phyloP scores from a whole-genome alignment of 495 filamentous ascomycete genomes.

The Neurospora sp. region DNA sequence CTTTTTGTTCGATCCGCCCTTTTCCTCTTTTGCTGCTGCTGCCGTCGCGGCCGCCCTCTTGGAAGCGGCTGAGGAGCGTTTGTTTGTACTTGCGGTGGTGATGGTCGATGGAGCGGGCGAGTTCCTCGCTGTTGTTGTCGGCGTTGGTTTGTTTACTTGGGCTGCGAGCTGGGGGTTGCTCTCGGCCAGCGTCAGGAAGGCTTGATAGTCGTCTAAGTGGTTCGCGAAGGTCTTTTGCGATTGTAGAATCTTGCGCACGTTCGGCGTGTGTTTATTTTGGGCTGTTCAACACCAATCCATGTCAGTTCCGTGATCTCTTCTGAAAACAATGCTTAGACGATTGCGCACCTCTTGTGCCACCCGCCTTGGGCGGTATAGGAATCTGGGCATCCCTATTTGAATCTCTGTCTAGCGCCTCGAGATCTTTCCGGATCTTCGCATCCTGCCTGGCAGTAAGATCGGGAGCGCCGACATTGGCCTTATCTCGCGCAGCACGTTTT shows the following conservation, averaged over 20 bases:
- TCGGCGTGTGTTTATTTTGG: slow-evolving; percentile 55
- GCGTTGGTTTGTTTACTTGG: slow-evolving; percentile 12
- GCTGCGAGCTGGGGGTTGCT: slow-evolving; percentile 21
- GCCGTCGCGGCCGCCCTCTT: slow-evolving; percentile 6
- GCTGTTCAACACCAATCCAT: slow-evolving; percentile 4
- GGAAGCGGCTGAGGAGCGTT: slow-evolving; percentile 14
- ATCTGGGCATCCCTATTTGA: slow-evolving; percentile 63
- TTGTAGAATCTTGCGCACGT: slow-evolving; percentile 81
- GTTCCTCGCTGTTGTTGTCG: slow-evolving; percentile 8
- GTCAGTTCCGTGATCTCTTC: not conserved
- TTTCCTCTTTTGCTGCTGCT: slow-evolving; percentile 16
- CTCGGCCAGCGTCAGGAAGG: slow-evolving; percentile 44
- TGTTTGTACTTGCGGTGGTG: slow-evolving; percentile 5
- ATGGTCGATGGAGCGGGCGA: slow-evolving; percentile 8
- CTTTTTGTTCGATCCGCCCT: slow-evolving; percentile 1
- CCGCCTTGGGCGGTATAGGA: slow-evolving; percentile 40
- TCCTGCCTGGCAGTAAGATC: slow-evolving; percentile 59
- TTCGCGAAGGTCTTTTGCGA: slow-evolving; percentile 89
- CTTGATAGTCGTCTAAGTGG: slow-evolving; percentile 82
- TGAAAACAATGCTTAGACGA: not conserved
- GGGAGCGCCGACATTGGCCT: slow-evolving; percentile 43
- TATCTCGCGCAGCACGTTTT: slow-evolving; percentile 57
- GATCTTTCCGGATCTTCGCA: slow-evolving; percentile 61
- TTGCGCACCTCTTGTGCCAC: slow-evolving; percentile 14
- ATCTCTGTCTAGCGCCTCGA: slow-evolving; percentile 74